Base-by-base conservation (phyloP, 1,284 basidiomycete genomes). In the Cryptococcus depauperatus region DNA sequence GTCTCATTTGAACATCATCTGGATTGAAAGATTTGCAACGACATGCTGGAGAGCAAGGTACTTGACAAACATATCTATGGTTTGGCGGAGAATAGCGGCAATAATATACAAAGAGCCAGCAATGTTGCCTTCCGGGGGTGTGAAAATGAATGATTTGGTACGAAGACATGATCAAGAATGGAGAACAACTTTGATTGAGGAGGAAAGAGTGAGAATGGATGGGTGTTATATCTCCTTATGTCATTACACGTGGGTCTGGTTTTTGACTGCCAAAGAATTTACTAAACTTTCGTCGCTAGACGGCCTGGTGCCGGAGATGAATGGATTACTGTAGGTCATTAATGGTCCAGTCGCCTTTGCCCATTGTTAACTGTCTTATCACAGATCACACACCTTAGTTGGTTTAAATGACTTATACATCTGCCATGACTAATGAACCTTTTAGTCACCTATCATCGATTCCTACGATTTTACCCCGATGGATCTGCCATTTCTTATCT, bases 191-290 rank as follows among this genome's bases (percentile, higher is more conserved):
- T 85, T 79, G 61, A 77, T 92, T 35, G 83, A 89, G 62, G 82
- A 86, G 52, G 87, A 88, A 42, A 77, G 89, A 28, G 65, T 92
- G 30, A 79, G 89, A 34, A 69, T 84, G 55, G 89, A 92, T 54
- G 89, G 89, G 4, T 81, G 88, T 14, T 92, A 91, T 65, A 91
- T 93, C 47, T 81, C 86, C 22, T 82, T 88, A 13, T 91, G 87
- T 61, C 87, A 90, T 62, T 72, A 71, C 46, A 59, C 91, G 69
- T 72, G 55, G 43, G 66, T 65, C 9, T 9, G 14, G 16, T 25
- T 2, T 8, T n/a, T n/a, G n/a, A n/a, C n/a, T n/a, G n/a, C 29
- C 11, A 0, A 30, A 33, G 19, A 14, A 33, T 33, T 14, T 9
- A 14, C 6, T 14, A 13, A 2, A 8, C 7, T 8, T 13, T 18